Base-by-base conservation (phyloP, 345 rosid genomes). In the Brassica cretica region DNA sequence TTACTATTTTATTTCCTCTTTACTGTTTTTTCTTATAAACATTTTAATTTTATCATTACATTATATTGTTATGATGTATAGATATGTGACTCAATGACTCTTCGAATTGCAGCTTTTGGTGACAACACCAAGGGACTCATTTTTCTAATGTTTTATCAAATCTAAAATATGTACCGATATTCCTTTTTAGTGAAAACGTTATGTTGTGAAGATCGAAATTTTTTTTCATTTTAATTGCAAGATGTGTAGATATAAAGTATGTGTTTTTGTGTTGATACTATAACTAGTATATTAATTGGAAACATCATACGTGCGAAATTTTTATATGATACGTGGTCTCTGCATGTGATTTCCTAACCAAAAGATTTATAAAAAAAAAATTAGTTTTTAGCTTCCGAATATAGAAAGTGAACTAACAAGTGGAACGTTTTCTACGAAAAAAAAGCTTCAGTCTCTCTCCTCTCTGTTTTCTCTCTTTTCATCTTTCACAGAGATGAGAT, bases 341-440 rank as follows among this genome's bases (percentile, higher is more conserved):
- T 79, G 78, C 82, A 79, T 79, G 78, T 74, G 78, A 73, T 79
- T 67, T 78, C 5, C 18, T 63, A 69, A 41, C 59, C 37, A 68
- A 66, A 56, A 5, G 25, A 51, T 51, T 65, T 18, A 39, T 71
- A 24, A 24, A 19, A 35, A 56, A 49, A 49, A 73, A 12, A 0
- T 44, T 33, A 12, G 16, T 64, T 64, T 64, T 49, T 51, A 68
- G 41, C 66, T 24, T 72, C 25, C 51, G 67, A 71, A 71, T 65
- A 66, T 79, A 72, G 35, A 39, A 19, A 19, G 21, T 19, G 21
- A 19, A 19, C 21, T 19, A 19, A 19, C 1, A 19, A 19, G 21
- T 19, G 21, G 21, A 19, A 19, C 21, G 21, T 19, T 19, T 19
- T 19, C 21, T 19, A 1, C 21, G 21, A 19, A 19, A 19, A 19